phyloP scores from a whole-genome alignment of 192 early-diverging fungal species.

The Entophlyctis helioformis region DNA sequence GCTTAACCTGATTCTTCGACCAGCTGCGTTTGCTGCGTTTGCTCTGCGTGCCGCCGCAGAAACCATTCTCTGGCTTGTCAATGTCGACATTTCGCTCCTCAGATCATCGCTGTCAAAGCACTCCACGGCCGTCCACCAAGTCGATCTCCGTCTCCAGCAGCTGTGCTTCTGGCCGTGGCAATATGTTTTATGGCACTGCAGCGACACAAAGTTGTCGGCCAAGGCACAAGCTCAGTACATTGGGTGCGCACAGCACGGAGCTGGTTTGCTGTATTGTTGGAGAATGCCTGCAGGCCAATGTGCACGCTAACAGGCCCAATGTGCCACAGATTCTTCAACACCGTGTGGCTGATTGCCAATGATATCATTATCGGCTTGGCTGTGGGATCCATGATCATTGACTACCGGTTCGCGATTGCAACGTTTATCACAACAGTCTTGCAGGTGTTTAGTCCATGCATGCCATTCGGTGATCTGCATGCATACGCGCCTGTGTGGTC shows the following conservation, averaged over 20 bases:
- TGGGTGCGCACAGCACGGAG: slow-evolving; percentile 29
- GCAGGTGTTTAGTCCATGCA: not conserved
- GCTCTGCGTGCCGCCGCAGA: not conserved
- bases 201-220: slow-evolving; percentile 39
- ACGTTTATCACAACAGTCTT: not conserved
- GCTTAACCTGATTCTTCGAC: slow-evolving; percentile 3
- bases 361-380: slow-evolving; percentile 81
- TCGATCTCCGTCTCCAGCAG: slow-evolving; percentile 79
- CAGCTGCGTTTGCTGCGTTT: slow-evolving; percentile 6
- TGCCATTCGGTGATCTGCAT: not conserved
- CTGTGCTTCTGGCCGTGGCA: slow-evolving; percentile 79
- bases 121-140: slow-evolving; percentile 54
- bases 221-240: slow-evolving; percentile 64
- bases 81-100: slow-evolving; percentile 27
- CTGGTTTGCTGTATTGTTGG: not conserved
- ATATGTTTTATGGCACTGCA: slow-evolving; percentile 53
- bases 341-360: slow-evolving; percentile 88
- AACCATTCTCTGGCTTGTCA: slow-evolving; percentile 29
- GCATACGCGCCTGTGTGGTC: not conserved
- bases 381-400: slow-evolving; percentile 58
- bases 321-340: slow-evolving; percentile 74
- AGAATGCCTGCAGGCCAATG: not conserved
- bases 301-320: not conserved
- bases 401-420: slow-evolving; percentile 15
- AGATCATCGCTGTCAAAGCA: slow-evolving; percentile 3